A percentile compares a stretch with the other conserved stretches of the same genome.
Evolutionary conservation across 306 rosid genomes (phyloP).

Genomic region (Vicia sativa): DNA sequence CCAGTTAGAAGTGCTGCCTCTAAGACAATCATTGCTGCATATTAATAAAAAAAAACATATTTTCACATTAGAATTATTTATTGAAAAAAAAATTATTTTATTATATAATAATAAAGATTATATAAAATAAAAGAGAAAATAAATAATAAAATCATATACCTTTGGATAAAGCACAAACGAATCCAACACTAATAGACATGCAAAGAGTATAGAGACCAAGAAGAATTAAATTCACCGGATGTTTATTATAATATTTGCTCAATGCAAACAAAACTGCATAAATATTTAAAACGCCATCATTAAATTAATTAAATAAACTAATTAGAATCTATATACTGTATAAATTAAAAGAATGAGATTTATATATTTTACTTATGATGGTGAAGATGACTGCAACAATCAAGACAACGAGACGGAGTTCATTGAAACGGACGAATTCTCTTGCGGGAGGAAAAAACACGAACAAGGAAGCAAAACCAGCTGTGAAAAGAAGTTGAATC

Average conservation of each 20-base stretch:
- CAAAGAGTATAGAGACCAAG: constrained; percentile 55
- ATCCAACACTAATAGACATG: constrained; percentile 47
- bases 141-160: not conserved
- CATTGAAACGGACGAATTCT: constrained; percentile 12
- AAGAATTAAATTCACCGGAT: constrained; percentile 51
- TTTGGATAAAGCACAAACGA: constrained; percentile 43
- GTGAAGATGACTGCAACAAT: constrained; percentile 33
- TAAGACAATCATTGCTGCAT: constrained; percentile 41
- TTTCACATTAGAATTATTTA: no score
- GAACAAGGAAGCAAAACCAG: constrained; percentile 35
- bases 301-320: not conserved
- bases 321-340: not conserved
- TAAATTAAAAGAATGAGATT: not conserved
- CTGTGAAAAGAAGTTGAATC: constrained; percentile 46
- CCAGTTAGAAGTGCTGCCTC: constrained; percentile 56
- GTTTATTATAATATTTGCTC: constrained; percentile 48
- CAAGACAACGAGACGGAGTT: constrained; percentile 16
- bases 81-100: no score
- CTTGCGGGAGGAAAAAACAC: constrained; percentile 33
- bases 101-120: not conserved
- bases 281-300: constrained; percentile 1
- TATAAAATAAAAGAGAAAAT: no score
- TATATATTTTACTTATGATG: constrained; percentile 13
- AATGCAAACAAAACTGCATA: constrained; percentile 46
- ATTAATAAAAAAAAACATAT: not conserved